These are phyloP conservation scores for Chloroidium sp. DNA, from an alignment of 163 green algal genomes.

Conservation along the genomic window DNA sequence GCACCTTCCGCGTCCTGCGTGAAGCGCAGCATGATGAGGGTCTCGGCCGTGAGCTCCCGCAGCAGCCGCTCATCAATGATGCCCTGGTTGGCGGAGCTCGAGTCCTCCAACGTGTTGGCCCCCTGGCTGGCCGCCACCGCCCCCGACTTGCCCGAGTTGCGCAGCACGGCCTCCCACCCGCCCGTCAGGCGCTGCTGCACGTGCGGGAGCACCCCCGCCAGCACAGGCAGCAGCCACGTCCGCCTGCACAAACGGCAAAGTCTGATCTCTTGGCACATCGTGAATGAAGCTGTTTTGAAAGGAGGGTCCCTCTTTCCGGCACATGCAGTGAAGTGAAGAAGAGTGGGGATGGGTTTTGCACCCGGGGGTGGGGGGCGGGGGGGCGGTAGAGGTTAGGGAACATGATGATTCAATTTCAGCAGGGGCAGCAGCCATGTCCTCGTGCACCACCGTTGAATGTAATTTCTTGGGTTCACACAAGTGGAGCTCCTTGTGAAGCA, in stretches of 20 bases:
- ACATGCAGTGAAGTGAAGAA: too few relatives aligned
- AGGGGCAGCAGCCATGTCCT: too few relatives aligned
- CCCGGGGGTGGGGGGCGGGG: too few relatives aligned
- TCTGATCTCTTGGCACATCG: too few relatives aligned
- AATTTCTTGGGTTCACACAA: too few relatives aligned
- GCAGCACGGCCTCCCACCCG: constrained; percentile 17
- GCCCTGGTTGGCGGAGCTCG: constrained; percentile 8
- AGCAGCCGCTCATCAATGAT: constrained; percentile 58
- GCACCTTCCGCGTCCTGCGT: constrained; percentile 4
- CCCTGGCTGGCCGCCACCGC: constrained; percentile 2
- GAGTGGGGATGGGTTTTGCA: too few relatives aligned
- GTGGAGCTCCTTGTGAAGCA: too few relatives aligned
- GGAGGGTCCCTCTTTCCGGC: too few relatives aligned
- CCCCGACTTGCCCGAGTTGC: background rate
- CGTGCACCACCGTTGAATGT: too few relatives aligned
- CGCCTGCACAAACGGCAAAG: constrained; percentile 3
- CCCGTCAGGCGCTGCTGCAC: constrained; percentile 24
- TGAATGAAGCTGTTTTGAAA: too few relatives aligned
- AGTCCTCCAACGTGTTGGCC: constrained; percentile 12
- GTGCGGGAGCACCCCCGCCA: constrained; percentile 31
- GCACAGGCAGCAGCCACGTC: constrained; percentile 31
- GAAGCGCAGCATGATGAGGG: constrained; percentile 42
- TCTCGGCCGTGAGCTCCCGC: constrained; percentile 63
- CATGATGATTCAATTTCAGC: too few relatives aligned
- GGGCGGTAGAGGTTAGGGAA: too few relatives aligned